Base-by-base conservation (phyloP, 495 filamentous ascomycete species). In the Talaromyces thailandensis region DNA sequence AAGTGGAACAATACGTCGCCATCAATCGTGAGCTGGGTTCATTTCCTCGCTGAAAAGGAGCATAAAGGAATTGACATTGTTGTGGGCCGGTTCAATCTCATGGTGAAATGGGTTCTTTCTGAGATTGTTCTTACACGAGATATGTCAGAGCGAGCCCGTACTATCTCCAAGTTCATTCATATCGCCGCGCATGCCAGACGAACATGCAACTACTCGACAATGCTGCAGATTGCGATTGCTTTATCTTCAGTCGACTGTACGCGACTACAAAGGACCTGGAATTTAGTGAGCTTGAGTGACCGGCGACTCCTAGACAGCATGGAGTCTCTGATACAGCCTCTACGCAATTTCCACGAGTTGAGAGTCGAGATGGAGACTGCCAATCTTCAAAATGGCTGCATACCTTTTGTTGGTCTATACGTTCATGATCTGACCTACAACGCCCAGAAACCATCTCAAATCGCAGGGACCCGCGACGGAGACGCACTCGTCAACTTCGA, bases 351-450 rank as follows among this genome's bases (percentile, higher is more conserved):
- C 69, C 84, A 91, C 71, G 90, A 88, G 66, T 78, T 99, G 53
- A 82, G 95, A 53, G 82, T 85, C 14, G 94, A 98, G 72, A 98
- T 97, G 93, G 95, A 98, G 70, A 82, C 81, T 18, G 84, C 84
- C 16, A 84, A 79, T 64, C 74, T 84, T 4, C 90, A 93, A 62
- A 86, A 87, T 66, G 94, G 93, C 43, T 97, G 94, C 66, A 96
- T 99, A 69, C 95, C 95, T 3, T 97, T 99, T 71, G 90, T 98
- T 69, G 94, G 87, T 24, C 82, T 91, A 53, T 98, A 98, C 72
- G 93, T 93, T 5, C 93, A 96, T 67, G 95, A 99, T 67, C 81
- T 99, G n/a, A 90, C 96, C 35, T 95, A 92, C 74, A 99, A 98
- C 71, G 85, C 90, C 0, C 92, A 97, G 72, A 88, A 95, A 67